Percentiles rank a stretch among this genome's conserved stretches.
These are phyloP conservation scores for Lonicera japonica DNA, from an alignment of 129 eudicot genomes.

Conservation along the genomic window DNA sequence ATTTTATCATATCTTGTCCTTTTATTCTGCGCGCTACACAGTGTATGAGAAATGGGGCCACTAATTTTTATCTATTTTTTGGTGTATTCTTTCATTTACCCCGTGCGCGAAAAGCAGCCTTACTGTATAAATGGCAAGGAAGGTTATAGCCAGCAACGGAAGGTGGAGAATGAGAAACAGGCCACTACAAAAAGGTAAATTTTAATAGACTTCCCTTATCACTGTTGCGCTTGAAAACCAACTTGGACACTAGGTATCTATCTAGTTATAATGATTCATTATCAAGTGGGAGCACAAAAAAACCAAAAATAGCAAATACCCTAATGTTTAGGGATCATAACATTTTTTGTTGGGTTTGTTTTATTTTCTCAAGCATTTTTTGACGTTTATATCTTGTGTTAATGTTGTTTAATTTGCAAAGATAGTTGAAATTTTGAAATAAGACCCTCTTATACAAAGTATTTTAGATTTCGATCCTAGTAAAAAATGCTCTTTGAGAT, in stretches of 20 bases:
- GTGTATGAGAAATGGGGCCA: no score
- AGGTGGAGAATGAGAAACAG: constrained; percentile 51
- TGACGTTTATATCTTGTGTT: neutral
- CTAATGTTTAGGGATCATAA: constrained; percentile 10
- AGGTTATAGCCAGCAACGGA: constrained; percentile 20
- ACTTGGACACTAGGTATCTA: constrained; percentile 11
- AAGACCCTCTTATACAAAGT: neutral
- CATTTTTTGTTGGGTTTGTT: constrained; percentile 11
- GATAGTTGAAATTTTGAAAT: constrained; percentile 4
- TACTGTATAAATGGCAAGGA: no score
- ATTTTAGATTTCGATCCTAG: no score
- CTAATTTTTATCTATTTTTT: no score
- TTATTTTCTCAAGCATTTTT: neutral
- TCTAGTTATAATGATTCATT: constrained; percentile 18
- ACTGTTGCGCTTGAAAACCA: constrained; percentile 22
- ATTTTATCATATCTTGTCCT: no score
- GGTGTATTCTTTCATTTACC: no score
- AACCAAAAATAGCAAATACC: constrained; percentile 22
- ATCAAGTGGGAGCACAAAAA: constrained; percentile 33
- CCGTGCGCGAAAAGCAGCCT: no score
- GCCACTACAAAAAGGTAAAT: constrained; percentile 31
- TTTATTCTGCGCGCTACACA: no score
- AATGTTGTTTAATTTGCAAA: neutral
- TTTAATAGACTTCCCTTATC: constrained; percentile 18
- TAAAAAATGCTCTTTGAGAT: no score